Base-by-base conservation (phyloP, 1,284 basidiomycete genomes). In the Inonotus hispidus region DNA sequence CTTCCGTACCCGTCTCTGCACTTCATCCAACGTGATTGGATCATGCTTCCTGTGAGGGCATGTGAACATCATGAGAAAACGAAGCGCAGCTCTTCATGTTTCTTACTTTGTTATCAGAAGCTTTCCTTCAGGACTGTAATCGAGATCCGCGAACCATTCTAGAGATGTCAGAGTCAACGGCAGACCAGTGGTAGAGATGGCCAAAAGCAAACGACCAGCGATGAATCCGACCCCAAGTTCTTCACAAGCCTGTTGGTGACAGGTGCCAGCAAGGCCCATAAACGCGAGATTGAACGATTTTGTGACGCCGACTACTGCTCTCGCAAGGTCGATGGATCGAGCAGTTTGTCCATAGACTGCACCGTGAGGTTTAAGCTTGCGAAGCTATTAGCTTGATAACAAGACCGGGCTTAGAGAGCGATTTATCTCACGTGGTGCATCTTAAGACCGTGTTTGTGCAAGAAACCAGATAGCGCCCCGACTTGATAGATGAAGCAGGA, bases 71-170 rank as follows among this genome's bases (percentile, higher is more conserved):
- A 49, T 38, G 19, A 50, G 47, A 14, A 37, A 7, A 49, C n/a
- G 13, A 19, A 25, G 43, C 25, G 13, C 55, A 43, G 32, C 8
- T 37, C 53, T 49, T 25, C 27, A 53, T 25, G 59, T 19, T 38
- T 65, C 76, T 7, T 61, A 82, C 81, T 83, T 80, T 4, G 83
- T 82, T 62, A 85, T 82, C 27, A 85, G 64, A 16, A 84, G 70
- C 63, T 79, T 81, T 11, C 83, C 84, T 60, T 80, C 75, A 0
- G 76, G 68, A 49, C 71, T 77, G 62, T 87, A 86, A 10, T 83
- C 80, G 21, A 86, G 67, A 68, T 87, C 83, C 2, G 81, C 83
- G 65, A 84, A 85, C 80, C 82, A 85, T 66, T 85, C 83, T 84
- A 45, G 59, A 60, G n/a, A 25, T 3, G 6, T 5, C 21, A 3